Evolutionary conservation across 139 green algal species (phyloP), one percentile per base, ranked within the genome.

Genomic region (Asterochloris sp.): DNA sequence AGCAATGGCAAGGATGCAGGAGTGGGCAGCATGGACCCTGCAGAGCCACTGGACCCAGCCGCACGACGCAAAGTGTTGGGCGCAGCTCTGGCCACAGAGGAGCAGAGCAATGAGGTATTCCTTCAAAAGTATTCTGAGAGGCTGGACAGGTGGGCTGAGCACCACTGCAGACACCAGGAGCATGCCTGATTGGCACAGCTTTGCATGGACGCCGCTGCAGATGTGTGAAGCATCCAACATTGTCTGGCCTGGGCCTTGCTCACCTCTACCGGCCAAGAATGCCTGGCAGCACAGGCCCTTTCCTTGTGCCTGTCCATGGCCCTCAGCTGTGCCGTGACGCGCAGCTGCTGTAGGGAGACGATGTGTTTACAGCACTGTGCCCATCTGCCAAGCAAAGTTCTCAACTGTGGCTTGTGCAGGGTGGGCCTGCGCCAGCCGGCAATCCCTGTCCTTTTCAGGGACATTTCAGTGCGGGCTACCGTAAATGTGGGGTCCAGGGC

Each of bases 31-130:
- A 54, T 54, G 38, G 38, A 54, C 38, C 38, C 38, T 54, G 38
- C 38, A 54, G 6, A 54, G 38, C 38, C 38, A 54, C 26, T 81
- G 62, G 69, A 62, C 19, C 26, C 28, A 26, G 8, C 63, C 12
- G 62, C 73, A 26, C 63, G 77, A 26, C 77, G 69, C n/a, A 62
- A 74, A 28, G 54, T 74, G 38, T 62, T 81, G 66, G 77, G 69
- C 62, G 73, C 61, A 28, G 77, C 77, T 11, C 62, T 81, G 77
- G 77, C 77, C 13, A 81, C 77, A 12, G 54, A 81, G 62, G 77
- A 81, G 27, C 77, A 81, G 66, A 73, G 63, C 77, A 81, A 81
- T 81, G 77, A 81, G 26, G 63, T 74, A 4, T 81, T 74, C 17
- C 63, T 81, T 15, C n/a, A 81, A 19, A 74, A 13, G 14, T 81